Evolutionary conservation across 495 filamentous ascomycete genomes (phyloP), one percentile per base, ranked within the genome.

Genomic region (Penicillium paxilli): DNA sequence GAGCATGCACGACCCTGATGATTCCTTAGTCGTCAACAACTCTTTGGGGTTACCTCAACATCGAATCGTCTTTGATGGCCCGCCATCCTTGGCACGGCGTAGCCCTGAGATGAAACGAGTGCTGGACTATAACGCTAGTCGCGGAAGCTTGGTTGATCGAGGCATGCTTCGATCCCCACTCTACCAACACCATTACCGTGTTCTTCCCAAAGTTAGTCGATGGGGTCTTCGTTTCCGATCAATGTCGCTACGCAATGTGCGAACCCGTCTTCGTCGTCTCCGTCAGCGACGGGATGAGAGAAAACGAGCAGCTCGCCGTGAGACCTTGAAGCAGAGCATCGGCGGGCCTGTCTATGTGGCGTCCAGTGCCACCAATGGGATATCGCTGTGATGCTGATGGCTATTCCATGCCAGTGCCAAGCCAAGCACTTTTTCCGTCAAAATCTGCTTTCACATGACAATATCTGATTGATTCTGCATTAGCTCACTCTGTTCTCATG

Each of bases 261-360:
- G 79, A 19, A 77, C 77, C 32, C 78, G 77, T 26, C 64, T 87
- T 30, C 75, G 81, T 32, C 78, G 83, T 51, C 60, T 82, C 47
- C 85, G 83, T 56, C 83, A 87, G 64, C 69, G 75, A 58, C 77
- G 82, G 38, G 79, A 83, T 22, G 76, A 81, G 51, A 65, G 65
- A 22, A 77, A 69, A 55, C 71, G 70, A 42, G 88, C 90, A 69
- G 85, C 81, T 57, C 73, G 85, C 49, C 80, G 84, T 42, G 78
- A 86, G 49, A 78, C 73, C 57, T 74, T 95, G 48, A 81, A 88
- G 61, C 76, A 81, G 51, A 88, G 80, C 58, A 96, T 95, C 63
- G 78, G 80, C 3, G 63, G 61, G 22, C 68, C 67, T 12, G 54
- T 73, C 3, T 58, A 69, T 42, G 63, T 73, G 49, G 64, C 62